phyloP scores from a whole-genome alignment of 257 asterid species.

The Petunia axillaris region DNA sequence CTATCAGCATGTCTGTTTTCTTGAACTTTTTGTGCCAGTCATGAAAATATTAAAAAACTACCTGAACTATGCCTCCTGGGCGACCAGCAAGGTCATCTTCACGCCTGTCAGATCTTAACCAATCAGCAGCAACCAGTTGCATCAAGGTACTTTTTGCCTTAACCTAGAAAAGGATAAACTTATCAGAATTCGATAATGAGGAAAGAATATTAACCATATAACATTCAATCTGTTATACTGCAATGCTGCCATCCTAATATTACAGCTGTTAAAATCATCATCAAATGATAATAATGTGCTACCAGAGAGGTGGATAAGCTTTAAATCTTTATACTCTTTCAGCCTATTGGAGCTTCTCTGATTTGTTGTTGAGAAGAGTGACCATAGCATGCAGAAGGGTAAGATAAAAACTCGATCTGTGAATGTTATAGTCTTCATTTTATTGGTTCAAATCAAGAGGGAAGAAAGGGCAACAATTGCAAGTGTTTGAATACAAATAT shows the following conservation, averaged over 20 bases:
- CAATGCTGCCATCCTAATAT: neutral
- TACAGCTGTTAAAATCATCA: neutral
- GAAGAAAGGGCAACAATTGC: no score
- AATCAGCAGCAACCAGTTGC: slow-evolving; percentile 84
- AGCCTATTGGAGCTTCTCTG: no score
- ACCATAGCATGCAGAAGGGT: no score
- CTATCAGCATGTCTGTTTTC: no score
- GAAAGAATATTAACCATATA: neutral
- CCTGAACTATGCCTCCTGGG: slow-evolving; percentile 79
- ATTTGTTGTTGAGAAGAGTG: no score
- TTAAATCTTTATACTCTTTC: no score
- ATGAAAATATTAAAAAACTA: slow-evolving; percentile 13
- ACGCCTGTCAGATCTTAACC: slow-evolving; percentile 73
- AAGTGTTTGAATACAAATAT: no score
- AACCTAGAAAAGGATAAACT: slow-evolving; percentile 40
- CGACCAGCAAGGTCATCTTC: slow-evolving; percentile 81
- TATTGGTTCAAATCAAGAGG: no score
- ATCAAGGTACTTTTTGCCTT: slow-evolving; percentile 69
- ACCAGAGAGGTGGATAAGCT: neutral
- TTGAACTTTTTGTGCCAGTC: neutral
- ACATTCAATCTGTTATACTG: neutral
- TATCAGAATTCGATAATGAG: slow-evolving; percentile 26
- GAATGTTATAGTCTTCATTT: no score
- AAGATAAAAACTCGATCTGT: no score
- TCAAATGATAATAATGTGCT: neutral